These are phyloP conservation scores for Abrus pulchellus DNA, from an alignment of 306 rosid species.

Conservation along the genomic window DNA sequence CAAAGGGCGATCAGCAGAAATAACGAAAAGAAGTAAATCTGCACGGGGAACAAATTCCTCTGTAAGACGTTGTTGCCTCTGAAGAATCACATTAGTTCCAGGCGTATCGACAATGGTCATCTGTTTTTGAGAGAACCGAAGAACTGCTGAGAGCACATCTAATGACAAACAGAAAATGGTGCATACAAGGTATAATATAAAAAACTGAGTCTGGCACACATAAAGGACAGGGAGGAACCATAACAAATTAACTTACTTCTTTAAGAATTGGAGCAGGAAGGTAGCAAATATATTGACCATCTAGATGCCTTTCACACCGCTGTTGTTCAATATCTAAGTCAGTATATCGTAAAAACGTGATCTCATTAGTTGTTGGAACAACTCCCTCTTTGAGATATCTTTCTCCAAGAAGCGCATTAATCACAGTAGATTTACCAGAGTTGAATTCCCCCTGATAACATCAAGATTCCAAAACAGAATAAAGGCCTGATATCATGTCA, in stretches of 20 bases:
- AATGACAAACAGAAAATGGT: constrained; percentile 7
- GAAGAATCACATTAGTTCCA: constrained; percentile 98
- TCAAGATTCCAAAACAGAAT: constrained; percentile 26
- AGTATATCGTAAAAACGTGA: constrained; percentile 80
- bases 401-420: constrained; percentile 96
- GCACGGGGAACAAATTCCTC: constrained; percentile 99
- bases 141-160: constrained; percentile 36
- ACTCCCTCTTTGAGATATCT: constrained; percentile 95
- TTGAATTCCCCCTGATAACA: constrained; percentile 91
- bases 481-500: constrained; percentile 22
- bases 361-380: constrained; percentile 98
- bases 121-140: constrained; percentile 58
- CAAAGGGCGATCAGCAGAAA: constrained; percentile 97
- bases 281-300: constrained; percentile 92
- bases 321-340: constrained; percentile 67
- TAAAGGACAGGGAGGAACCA: constrained; percentile 22
- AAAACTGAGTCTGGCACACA: not conserved
- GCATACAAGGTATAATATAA: not conserved
- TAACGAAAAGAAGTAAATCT: constrained; percentile 92
- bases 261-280: constrained; percentile 96
- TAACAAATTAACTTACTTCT: constrained; percentile 60
- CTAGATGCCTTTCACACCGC: constrained; percentile 86
- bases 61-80: constrained; percentile 93
- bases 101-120: constrained; percentile 96
- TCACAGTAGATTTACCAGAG: constrained; percentile 97